Base-by-base conservation (phyloP, 2,329 filamentous ascomycete species). In the Xylaria sp. region DNA sequence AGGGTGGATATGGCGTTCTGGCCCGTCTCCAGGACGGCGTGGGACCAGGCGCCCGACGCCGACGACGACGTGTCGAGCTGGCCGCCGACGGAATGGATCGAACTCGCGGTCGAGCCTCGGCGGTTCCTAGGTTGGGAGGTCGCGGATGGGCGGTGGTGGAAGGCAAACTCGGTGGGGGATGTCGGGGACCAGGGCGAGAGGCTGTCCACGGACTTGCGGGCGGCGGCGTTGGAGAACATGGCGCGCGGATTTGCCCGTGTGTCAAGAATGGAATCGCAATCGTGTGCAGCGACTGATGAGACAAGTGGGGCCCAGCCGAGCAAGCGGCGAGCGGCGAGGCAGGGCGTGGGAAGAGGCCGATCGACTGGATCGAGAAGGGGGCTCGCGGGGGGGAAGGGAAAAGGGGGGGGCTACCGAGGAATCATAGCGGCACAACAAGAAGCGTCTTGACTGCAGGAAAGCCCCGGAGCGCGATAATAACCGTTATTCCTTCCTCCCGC, bases 1-100 rank as follows among this genome's bases (percentile, higher is more conserved):
- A 98, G 86, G 1, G 93, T 97, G 9, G 94, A 97, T 74, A 98
- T 98, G 70, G 96, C 94, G 87, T 97, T 97, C 75, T 94, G 92
- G 11, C 91, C 89, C n/a, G 89, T 88, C 80, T 97, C 94, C 42
- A 85, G 80, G 15, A 88, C 80, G 17, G 90, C 86, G 68, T 86
- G 81, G 68, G 84, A 82, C 83, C 87, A 84, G 79, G 79, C 85
- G 74, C 77, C 83, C 1, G 87, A 87, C 9, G 87, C 87, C 9
- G 88, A 83, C 1, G 87, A 87, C 9, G 87, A 87, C 9, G 88
- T 89, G 77, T 97, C 93, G 68, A 97, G 83, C 42, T 89, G 87
- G n/a, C 93, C 93, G 69, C 94, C 94, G 78, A 97, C 89, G 38
- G 94, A 97, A 77, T 91, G 89, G 74, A 95, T 89, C 26, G 95